These are phyloP conservation scores for Cryptosporidium baileyi DNA, from an alignment of 169 alveolate genomes.

Conservation along the genomic window DNA sequence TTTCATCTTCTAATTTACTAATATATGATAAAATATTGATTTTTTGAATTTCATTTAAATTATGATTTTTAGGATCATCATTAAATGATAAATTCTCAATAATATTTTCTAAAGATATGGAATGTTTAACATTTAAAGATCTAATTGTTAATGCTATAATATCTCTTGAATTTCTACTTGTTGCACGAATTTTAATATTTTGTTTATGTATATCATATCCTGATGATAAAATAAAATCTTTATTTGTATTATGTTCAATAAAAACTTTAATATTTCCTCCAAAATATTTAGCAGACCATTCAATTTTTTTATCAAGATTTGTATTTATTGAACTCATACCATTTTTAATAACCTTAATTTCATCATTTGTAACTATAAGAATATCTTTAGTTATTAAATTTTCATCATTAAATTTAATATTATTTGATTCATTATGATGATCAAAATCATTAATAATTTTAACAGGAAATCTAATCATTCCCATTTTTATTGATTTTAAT, in stretches of 20 bases:
- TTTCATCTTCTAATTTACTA: conserved; percentile 9
- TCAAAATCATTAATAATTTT: conserved; percentile 30
- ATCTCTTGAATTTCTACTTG: conserved; percentile 52
- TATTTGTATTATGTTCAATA: background rate
- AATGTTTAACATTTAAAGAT: conserved; percentile 25
- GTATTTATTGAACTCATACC: conserved; percentile 8
- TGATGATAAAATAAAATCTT: conserved; percentile 20
- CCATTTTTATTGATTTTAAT: conserved; percentile 21
- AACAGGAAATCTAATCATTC: conserved; percentile 38
- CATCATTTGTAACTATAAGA: conserved; percentile 31
- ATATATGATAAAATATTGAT: conserved; percentile 7
- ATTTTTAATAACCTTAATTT: conserved; percentile 38
- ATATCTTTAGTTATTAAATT: background rate
- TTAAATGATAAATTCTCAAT: background rate
- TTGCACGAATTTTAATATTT: background rate
- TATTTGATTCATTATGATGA: background rate
- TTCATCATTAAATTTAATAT: background rate
- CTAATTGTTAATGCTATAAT: conserved; percentile 38
- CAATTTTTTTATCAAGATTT: conserved; percentile 9
- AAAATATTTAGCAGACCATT: conserved; percentile 67
- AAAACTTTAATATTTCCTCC: conserved; percentile 41
- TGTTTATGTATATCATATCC: conserved; percentile 54
- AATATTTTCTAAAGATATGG: conserved; percentile 8
- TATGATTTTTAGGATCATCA: background rate
- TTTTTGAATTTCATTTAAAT: background rate